These are phyloP conservation scores for Wallacemonas sp. DNA, from an alignment of 208 protist species.

Conservation along the genomic window DNA sequence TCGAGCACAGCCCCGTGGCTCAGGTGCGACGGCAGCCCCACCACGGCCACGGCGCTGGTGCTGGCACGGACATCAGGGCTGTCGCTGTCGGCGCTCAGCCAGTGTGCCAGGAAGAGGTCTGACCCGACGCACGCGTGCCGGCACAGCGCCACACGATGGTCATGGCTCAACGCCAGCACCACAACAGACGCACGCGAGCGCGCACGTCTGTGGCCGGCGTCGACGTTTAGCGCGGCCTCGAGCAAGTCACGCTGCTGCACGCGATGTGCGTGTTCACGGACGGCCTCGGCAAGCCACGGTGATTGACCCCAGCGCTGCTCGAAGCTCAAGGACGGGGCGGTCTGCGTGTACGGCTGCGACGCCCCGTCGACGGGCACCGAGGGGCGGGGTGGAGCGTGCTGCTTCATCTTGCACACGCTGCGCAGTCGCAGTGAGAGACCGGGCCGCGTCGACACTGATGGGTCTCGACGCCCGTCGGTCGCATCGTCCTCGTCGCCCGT, in stretches of 20 bases:
- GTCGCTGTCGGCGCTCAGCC: no score
- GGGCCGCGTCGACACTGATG: no score
- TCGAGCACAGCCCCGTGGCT: neutral
- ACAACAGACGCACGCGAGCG: no score
- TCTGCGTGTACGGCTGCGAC: neutral
- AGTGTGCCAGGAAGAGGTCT: no score
- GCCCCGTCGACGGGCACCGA: no score
- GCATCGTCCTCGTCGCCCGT: neutral
- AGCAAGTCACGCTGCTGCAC: neutral
- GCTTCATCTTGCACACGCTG: no score
- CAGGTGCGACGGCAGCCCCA: no score
- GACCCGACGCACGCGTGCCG: neutral
- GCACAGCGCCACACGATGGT: constrained; percentile 4
- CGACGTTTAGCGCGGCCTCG: neutral
- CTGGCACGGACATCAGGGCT: no score
- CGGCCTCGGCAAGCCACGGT: constrained; percentile 9
- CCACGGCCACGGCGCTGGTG: no score
- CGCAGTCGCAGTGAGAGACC: no score
- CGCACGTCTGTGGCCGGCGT: neutral
- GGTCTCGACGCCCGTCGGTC: no score
- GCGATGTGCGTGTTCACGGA: neutral
- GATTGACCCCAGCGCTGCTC: neutral
- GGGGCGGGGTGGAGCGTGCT: no score
- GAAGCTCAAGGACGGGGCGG: neutral
- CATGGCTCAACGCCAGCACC: neutral